phyloP scores from a whole-genome alignment of 2,329 filamentous ascomycete genomes.

The Pyrenophora graminea region DNA sequence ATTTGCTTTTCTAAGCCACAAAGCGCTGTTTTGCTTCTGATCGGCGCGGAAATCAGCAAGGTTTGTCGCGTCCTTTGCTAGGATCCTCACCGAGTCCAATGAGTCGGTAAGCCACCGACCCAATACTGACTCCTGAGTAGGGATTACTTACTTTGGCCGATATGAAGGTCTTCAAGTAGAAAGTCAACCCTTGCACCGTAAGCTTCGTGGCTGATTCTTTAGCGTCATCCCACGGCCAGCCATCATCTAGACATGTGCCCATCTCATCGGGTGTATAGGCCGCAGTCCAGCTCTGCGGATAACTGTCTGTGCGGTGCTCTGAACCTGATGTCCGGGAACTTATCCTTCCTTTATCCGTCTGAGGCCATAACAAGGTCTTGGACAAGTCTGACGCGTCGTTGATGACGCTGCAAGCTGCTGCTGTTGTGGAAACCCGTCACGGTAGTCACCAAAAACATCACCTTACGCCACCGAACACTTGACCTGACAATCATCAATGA shows the following conservation, averaged over 20 bases:
- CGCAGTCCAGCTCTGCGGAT: conserved; percentile 14
- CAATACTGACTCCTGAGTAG: conserved; percentile 10
- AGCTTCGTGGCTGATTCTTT: conserved; percentile 24
- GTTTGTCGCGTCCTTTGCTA: neutral
- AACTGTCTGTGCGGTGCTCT: conserved; percentile 15
- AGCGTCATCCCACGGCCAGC: conserved; percentile 19
- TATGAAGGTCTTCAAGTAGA: conserved; percentile 12
- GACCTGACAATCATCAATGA: neutral
- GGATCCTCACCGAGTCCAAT: conserved; percentile 7
- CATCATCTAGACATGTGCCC: conserved; percentile 13
- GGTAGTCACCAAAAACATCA: neutral
- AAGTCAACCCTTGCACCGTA: conserved; percentile 17
- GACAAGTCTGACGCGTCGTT: neutral
- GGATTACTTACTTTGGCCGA: conserved; percentile 14
- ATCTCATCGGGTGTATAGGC: conserved; percentile 13
- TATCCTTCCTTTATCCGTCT: conserved; percentile 10
- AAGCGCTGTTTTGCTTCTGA: neutral
- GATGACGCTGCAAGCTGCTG: conserved; percentile 1
- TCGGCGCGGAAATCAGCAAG: conserved; percentile 1
- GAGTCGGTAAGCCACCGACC: conserved; percentile 10
- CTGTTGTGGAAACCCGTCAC: neutral
- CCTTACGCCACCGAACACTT: conserved; percentile 5
- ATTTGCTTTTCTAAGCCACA: conserved; percentile 16
- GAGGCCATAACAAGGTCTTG: conserved; percentile 3
- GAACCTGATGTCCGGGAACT: conserved; percentile 13